phyloP scores from a whole-genome alignment of 1,284 basidiomycete genomes.

The Pisolithus thermaeus region DNA sequence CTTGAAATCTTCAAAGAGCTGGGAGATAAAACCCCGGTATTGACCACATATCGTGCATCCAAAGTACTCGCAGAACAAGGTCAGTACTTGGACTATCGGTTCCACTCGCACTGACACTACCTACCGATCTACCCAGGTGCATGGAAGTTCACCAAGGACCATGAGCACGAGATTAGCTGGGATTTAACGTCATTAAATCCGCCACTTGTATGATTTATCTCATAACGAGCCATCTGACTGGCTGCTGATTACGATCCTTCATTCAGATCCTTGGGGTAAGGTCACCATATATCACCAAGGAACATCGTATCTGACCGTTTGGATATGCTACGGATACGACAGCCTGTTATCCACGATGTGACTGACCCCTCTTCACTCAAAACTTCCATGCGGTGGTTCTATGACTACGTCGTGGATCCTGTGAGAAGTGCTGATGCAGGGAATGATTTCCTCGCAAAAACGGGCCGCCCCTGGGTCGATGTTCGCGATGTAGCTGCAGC shows the following conservation, averaged over 20 bases:
- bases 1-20: too few species aligned
- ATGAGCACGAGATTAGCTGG: slow-evolving; percentile 43
- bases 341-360: too few species aligned
- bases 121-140: too few species aligned
- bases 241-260: too few species aligned
- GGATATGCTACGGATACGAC: too few species aligned
- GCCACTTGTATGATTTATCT: slow-evolving; percentile 38
- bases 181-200: slow-evolving; percentile 55
- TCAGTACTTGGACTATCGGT: too few species aligned
- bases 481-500: slow-evolving; percentile 58
- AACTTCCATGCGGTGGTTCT: slow-evolving; percentile 34
- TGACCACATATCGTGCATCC: slow-evolving; percentile 41
- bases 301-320: too few species aligned
- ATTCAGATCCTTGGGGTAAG: too few species aligned
- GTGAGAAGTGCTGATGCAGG: slow-evolving; percentile 6
- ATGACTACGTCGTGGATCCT: slow-evolving; percentile 26
- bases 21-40: too few species aligned
- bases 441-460: slow-evolving; percentile 20
- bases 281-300: too few species aligned
- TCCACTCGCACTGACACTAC: too few species aligned
- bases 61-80: slow-evolving; percentile 67
- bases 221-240: not conserved
- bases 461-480: slow-evolving; percentile 44
- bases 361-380: slow-evolving; percentile 42
- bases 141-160: slow-evolving; percentile 14